These are phyloP conservation scores for Fusarium sarcochroum DNA, from an alignment of 2,329 filamentous ascomycete species.

Conservation along the genomic window DNA sequence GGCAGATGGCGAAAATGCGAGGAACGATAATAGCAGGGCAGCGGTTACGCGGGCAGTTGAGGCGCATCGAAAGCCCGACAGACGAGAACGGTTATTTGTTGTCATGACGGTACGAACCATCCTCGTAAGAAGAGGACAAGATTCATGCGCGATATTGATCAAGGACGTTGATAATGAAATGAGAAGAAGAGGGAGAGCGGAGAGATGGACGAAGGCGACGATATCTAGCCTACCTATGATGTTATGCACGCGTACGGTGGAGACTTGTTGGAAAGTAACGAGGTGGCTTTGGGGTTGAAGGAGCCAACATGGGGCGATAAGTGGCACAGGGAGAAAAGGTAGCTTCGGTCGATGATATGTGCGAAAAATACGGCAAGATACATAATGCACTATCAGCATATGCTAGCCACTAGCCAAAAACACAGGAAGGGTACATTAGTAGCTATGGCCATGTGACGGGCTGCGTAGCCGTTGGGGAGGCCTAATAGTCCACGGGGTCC, in stretches of 20 bases:
- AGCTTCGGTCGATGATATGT: not conserved
- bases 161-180: slow-evolving; percentile 19
- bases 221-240: slow-evolving; percentile 49
- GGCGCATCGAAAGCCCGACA: slow-evolving; percentile 56
- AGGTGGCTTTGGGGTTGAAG: not conserved
- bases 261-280: slow-evolving; percentile 35
- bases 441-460: slow-evolving; percentile 33
- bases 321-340: not conserved
- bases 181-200: slow-evolving; percentile 20
- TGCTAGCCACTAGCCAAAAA: not conserved
- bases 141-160: slow-evolving; percentile 13
- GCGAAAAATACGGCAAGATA: not conserved
- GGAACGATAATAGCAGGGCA: slow-evolving; percentile 74
- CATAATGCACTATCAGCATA: not conserved
- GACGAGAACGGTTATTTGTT: slow-evolving; percentile 31
- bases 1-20: slow-evolving; percentile 68
- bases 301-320: not conserved
- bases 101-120: slow-evolving; percentile 42
- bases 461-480: slow-evolving; percentile 30
- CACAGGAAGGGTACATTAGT: not conserved
- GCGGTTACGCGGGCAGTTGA: slow-evolving; percentile 76
- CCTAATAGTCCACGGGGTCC: slow-evolving; percentile 29
- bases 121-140: slow-evolving; percentile 2
- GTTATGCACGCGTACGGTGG: slow-evolving; percentile 48
- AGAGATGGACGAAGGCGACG: slow-evolving; percentile 30